Conservation (phyloP, 192 early-diverging fungal genomes). For the Pilobolus umbonatus region DNA sequence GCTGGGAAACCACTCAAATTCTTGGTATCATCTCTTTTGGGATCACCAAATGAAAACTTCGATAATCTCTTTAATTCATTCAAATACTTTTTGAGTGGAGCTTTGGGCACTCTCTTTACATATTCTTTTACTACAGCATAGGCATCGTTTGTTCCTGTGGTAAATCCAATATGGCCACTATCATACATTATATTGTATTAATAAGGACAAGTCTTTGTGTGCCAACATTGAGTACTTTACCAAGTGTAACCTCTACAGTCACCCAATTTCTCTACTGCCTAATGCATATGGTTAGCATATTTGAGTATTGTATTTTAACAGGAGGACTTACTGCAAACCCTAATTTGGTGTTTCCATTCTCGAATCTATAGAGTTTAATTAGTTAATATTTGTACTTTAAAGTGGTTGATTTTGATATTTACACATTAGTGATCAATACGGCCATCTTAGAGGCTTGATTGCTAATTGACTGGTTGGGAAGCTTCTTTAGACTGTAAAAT, state of each 20-base stretch:
- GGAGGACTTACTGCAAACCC: constrained; percentile 27
- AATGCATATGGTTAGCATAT: neutral
- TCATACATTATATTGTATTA: neutral
- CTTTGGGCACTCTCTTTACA: constrained; percentile 3
- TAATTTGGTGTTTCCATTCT: constrained; percentile 36
- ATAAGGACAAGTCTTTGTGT: too few species aligned
- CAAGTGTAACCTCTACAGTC: constrained; percentile 34
- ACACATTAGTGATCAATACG: constrained; percentile 37
- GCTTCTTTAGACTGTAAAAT: constrained; percentile 28
- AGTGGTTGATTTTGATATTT: neutral
- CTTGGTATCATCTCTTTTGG: constrained; percentile 13
- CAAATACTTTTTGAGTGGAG: constrained; percentile 13
- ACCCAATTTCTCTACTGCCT: constrained; percentile 30
- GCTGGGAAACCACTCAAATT: constrained; percentile 9
- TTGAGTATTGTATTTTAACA: neutral
- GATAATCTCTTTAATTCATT: constrained; percentile 19
- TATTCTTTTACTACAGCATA: constrained; percentile 30
- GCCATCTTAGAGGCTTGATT: constrained; percentile 27
- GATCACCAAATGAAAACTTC: constrained; percentile 18
- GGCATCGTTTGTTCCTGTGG: constrained; percentile 36
- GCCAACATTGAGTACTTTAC: neutral
- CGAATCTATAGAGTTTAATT: constrained; percentile 18
- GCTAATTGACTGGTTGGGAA: constrained; percentile 25
- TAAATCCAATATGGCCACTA: constrained; percentile 36
- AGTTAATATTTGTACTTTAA: neutral